These are phyloP conservation scores for Clitocybe nebularis DNA, from an alignment of 1,284 basidiomycete species.

Conservation along the genomic window DNA sequence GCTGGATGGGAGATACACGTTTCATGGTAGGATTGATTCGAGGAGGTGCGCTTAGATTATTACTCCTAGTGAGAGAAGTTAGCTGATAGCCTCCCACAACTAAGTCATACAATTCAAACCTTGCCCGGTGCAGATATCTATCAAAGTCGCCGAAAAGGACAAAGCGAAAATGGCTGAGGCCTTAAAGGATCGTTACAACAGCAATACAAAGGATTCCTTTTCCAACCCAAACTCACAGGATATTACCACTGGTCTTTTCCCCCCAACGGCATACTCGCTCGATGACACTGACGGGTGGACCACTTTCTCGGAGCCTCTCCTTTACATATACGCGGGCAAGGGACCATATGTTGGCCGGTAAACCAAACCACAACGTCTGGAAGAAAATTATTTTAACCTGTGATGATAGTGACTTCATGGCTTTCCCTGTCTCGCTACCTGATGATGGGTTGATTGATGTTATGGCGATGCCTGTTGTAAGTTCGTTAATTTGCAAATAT, in stretches of 20 bases:
- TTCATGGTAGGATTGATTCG: constrained; percentile 84
- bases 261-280: constrained; percentile 27
- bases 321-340: constrained; percentile 72
- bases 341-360: constrained; percentile 70
- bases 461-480: constrained; percentile 62
- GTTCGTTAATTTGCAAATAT: constrained; percentile 6
- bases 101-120: constrained; percentile 62
- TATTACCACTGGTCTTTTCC: constrained; percentile 13
- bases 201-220: constrained; percentile 7
- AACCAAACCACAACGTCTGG: constrained; percentile 10
- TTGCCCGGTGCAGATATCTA: constrained; percentile 68
- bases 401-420: constrained; percentile 68
- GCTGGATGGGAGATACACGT: constrained; percentile 92
- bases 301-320: constrained; percentile 63
- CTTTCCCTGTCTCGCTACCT: constrained; percentile 79
- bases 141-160: constrained; percentile 70
- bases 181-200: constrained; percentile 28
- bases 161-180: constrained; percentile 67
- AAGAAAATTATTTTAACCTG: neutral
- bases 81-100: too few relatives aligned
- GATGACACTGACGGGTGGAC: constrained; percentile 62
- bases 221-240: neutral
- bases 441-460: constrained; percentile 83
- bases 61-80: too few relatives aligned
- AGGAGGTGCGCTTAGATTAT: constrained; percentile 52